Evolutionary conservation across 345 rosid species (phyloP).

Genomic region (Euphorbia pulcherrima): DNA sequence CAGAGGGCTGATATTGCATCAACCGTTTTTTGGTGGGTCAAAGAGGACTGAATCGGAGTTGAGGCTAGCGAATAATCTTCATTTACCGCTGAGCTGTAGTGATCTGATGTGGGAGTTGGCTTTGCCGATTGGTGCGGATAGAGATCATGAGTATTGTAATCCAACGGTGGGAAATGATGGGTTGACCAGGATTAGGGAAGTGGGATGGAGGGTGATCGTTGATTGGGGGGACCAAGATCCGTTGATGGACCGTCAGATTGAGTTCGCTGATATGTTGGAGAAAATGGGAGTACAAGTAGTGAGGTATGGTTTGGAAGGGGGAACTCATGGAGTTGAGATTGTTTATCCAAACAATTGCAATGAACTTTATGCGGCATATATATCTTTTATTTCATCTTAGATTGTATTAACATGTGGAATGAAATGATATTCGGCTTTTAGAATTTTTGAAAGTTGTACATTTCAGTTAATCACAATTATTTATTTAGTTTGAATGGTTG

Average conservation of each 20-base stretch:
- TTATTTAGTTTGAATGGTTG: no score
- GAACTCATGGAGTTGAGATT: not conserved
- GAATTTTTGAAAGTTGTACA: no score
- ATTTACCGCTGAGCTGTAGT: slow-evolving; percentile 14
- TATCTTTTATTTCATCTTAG: no score
- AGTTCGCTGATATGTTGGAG: not conserved
- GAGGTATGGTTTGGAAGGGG: slow-evolving; percentile 4
- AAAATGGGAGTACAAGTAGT: no score
- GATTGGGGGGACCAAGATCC: slow-evolving; percentile 10
- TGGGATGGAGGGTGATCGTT: not conserved
- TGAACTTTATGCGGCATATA: no score
- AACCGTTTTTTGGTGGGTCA: slow-evolving; percentile 54
- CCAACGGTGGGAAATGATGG: slow-evolving; percentile 21
- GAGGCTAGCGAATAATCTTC: slow-evolving; percentile 25
- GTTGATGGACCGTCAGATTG: slow-evolving; percentile 8
- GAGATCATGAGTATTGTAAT: slow-evolving; percentile 59
- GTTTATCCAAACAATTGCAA: no score
- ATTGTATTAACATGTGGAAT: no score
- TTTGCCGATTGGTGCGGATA: slow-evolving; percentile 44
- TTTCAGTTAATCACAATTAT: no score
- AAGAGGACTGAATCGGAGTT: slow-evolving; percentile 46
- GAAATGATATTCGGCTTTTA: no score
- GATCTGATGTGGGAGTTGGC: slow-evolving; percentile 57
- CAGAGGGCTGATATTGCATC: slow-evolving; percentile 54
- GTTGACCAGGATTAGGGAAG: not conserved